These are phyloP conservation scores for Geotrichum candidum DNA, from an alignment of 1,139 yeast genomes.

Conservation along the genomic window DNA sequence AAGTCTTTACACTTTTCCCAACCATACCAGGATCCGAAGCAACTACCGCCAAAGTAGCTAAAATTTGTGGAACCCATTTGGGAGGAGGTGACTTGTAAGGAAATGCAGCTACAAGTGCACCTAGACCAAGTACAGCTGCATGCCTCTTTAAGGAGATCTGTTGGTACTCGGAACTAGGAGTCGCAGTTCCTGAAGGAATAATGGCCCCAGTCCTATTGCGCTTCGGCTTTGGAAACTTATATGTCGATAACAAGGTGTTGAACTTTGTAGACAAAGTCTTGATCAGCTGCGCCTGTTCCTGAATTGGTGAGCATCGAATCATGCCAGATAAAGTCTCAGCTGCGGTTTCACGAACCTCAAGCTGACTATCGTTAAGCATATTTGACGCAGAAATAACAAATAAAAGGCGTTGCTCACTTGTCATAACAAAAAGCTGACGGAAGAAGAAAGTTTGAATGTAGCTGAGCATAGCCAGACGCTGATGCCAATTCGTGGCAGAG, in stretches of 20 bases:
- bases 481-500: conserved; percentile 54
- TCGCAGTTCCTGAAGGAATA: conserved; percentile 22
- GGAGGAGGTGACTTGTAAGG: conserved; percentile 93
- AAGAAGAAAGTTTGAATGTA: conserved; percentile 73
- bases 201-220: conserved; percentile 17
- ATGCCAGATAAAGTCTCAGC: conserved; percentile 75
- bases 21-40: conserved; percentile 69
- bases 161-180: conserved; percentile 25
- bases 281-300: conserved; percentile 44
- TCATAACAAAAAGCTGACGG: conserved; percentile 58
- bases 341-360: conserved; percentile 74
- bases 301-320: conserved; percentile 66
- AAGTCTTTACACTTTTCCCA: conserved; percentile 79
- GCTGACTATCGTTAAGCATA: conserved; percentile 54
- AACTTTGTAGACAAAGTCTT: conserved; percentile 39
- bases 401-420: conserved; percentile 43
- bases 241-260: conserved; percentile 33
- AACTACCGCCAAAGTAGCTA: conserved; percentile 64
- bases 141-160: conserved; percentile 50
- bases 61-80: conserved; percentile 71
- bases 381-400: conserved; percentile 51
- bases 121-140: conserved; percentile 85
- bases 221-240: conserved; percentile 21
- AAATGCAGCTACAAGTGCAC: conserved; percentile 84
- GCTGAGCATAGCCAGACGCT: conserved; percentile 58